Base-by-base conservation (phyloP, 352 stramenopile species). In the Pythium brachiatum region DNA sequence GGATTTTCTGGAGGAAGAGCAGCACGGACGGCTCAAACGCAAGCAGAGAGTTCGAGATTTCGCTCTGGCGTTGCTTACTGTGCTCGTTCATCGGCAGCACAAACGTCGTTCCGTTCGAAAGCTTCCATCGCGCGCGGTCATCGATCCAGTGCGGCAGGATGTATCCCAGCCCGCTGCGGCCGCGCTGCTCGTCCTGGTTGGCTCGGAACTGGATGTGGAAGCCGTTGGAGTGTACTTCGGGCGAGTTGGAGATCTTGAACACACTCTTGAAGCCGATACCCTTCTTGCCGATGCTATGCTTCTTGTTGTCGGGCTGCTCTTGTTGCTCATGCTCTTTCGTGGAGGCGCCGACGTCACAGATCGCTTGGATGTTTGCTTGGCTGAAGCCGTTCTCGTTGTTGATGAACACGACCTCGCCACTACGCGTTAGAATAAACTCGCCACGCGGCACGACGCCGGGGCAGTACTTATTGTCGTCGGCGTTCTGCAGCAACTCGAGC, bases 211-310 rank as follows among this genome's bases (percentile, higher is more conserved):
- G 81, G 21, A 94, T 82, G 59, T 93, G 86, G 54, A 92, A 94
- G 16, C 88, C 88, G 50, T 95, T 95, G 46, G 86, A 95, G 66
- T 96, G 88, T 34, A 96, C 83, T 36, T 96, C 76, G 0, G 88
- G 88, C 1, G 67, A 62, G 41, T 94, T 78, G 0, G 86, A 92
- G 21, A 96, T 81, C 60, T 92, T 92, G 70, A 96, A 96, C 3
- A 96, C 88, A n/a, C 85, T 95, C 69, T 96, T 96, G 59, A 96
- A 96, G 23, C 86, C 88, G 48, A 96, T 96, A 3, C 88, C 88
- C 57, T 96, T 96, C 60, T 93, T 92, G 29, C 88, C 86, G n/a
- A 96, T 96, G 63, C 86, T 94, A 2, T 71, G 16, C 65, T 65
- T 47, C 5, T 55, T 18, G 65, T 71, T 47, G 39, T 47, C 39